A percentile compares a stretch with the other conserved stretches of the same genome.
Conservation (phyloP, 2,329 filamentous ascomycete species). For the Claviceps spartinae region DNA sequence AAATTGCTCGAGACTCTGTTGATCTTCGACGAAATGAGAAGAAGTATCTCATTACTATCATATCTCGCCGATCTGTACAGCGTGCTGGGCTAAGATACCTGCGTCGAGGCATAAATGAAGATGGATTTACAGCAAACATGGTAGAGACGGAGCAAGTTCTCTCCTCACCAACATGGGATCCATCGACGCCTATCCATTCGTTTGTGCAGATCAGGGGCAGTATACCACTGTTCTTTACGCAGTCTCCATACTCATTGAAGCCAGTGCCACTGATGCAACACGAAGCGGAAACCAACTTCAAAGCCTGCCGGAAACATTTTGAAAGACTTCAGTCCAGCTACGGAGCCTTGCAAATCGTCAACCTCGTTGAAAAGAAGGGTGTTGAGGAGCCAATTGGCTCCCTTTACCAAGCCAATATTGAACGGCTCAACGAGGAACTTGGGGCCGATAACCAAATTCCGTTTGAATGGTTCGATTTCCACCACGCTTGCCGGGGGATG, state of each 20-base stretch:
- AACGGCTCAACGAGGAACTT: conserved; percentile 50
- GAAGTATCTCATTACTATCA: conserved; percentile 67
- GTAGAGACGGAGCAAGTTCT: conserved; percentile 95
- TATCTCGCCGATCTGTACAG: conserved; percentile 79
- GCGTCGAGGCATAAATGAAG: conserved; percentile 78
- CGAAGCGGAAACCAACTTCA: conserved; percentile 62
- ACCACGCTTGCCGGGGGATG: conserved; percentile 85
- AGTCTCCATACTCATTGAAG: conserved; percentile 86
- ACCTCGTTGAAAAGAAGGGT: conserved; percentile 78
- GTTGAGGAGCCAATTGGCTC: conserved; percentile 69
- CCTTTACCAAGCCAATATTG: conserved; percentile 57
- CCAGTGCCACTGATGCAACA: conserved; percentile 73
- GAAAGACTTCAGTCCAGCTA: conserved; percentile 55
- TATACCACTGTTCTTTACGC: conserved; percentile 89
- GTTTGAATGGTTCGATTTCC: conserved; percentile 98
- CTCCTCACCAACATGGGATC: conserved; percentile 53
- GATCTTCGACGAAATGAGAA: conserved; percentile 36
- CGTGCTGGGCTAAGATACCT: conserved; percentile 82
- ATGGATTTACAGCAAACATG: conserved; percentile 75
- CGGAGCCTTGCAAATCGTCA: conserved; percentile 63
- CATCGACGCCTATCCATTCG: conserved; percentile 53
- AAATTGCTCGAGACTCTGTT: conserved; percentile 17
- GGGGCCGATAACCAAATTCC: conserved; percentile 26
- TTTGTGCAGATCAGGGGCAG: conserved; percentile 83
- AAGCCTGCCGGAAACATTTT: conserved; percentile 72